Percentiles rank a stretch among this genome's conserved stretches.
Evolutionary conservation across 2,329 filamentous ascomycete genomes (phyloP).

Genomic region (Lojkania enalia): DNA sequence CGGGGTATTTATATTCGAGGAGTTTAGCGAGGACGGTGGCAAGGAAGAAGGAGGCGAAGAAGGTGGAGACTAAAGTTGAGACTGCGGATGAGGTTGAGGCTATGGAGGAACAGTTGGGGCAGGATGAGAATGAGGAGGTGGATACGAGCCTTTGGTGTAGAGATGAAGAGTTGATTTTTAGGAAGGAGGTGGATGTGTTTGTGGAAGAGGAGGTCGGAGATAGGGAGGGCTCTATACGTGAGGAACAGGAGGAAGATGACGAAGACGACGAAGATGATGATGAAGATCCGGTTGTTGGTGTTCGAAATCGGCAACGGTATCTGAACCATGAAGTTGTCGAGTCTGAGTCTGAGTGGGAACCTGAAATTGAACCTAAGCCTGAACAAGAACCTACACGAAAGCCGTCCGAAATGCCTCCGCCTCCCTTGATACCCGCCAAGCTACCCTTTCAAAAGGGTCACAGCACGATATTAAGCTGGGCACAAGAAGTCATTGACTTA

Average conservation of each 20-base stretch:
- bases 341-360: not conserved
- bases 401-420: constrained; percentile 8
- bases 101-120: not conserved
- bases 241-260: constrained; percentile 13
- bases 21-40: constrained; percentile 33
- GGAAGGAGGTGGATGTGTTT: constrained; percentile 11
- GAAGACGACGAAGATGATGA: constrained; percentile 12
- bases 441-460: constrained; percentile 30
- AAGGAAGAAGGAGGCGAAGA: constrained; percentile 16
- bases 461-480: constrained; percentile 34
- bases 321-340: not conserved
- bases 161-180: constrained; percentile 22
- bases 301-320: constrained; percentile 21
- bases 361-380: not conserved
- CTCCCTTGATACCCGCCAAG: constrained; percentile 24
- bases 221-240: constrained; percentile 12
- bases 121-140: constrained; percentile 21
- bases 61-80: constrained; percentile 15
- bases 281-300: constrained; percentile 32
- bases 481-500: constrained; percentile 39
- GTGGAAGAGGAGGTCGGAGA: constrained; percentile 11
- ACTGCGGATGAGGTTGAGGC: constrained; percentile 1
- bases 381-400: not conserved
- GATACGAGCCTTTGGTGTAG: constrained; percentile 39
- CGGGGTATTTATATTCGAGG: constrained; percentile 29